phyloP scores from a whole-genome alignment of 2,329 filamentous ascomycete species.

The Calonectria leucothoes region DNA sequence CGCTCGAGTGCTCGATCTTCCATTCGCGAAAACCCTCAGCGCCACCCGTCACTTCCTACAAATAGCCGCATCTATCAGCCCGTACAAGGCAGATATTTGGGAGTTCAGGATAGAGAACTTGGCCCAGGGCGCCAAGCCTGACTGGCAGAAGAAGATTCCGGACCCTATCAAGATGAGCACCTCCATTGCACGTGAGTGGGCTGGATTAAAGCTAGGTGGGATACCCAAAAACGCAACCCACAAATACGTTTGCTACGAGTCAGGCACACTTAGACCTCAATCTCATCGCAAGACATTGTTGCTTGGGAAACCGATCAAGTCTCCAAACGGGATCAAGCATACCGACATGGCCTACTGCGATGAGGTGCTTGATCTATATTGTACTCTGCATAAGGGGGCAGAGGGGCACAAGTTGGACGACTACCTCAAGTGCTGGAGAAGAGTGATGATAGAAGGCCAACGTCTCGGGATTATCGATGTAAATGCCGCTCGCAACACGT shows the following conservation, averaged over 20 bases:
- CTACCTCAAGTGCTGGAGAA: not conserved
- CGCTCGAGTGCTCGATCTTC: not conserved
- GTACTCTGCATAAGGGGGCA: not conserved
- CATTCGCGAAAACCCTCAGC: not conserved
- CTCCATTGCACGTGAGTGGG: not conserved
- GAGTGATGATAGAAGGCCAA: not conserved
- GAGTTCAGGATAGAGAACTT: not conserved
- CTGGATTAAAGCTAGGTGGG: not conserved
- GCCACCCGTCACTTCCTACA: not conserved
- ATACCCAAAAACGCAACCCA: no score
- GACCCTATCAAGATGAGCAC: not conserved
- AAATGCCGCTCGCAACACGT: no score
- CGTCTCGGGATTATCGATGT: not conserved
- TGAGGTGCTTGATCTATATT: not conserved
- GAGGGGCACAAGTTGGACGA: not conserved
- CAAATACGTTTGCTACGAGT: not conserved
- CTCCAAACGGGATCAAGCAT: not conserved
- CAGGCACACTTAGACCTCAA: not conserved
- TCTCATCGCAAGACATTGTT: not conserved
- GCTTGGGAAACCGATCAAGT: not conserved
- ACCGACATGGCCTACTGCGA: not conserved
- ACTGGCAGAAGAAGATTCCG: not conserved
- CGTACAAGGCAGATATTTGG: not conserved
- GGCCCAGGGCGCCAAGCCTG: not conserved
- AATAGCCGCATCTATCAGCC: no score